Percentiles rank a stretch among this genome's conserved stretches.
phyloP scores from a whole-genome alignment of 306 rosid genomes.

The Dalbergia cochinchinensis region DNA sequence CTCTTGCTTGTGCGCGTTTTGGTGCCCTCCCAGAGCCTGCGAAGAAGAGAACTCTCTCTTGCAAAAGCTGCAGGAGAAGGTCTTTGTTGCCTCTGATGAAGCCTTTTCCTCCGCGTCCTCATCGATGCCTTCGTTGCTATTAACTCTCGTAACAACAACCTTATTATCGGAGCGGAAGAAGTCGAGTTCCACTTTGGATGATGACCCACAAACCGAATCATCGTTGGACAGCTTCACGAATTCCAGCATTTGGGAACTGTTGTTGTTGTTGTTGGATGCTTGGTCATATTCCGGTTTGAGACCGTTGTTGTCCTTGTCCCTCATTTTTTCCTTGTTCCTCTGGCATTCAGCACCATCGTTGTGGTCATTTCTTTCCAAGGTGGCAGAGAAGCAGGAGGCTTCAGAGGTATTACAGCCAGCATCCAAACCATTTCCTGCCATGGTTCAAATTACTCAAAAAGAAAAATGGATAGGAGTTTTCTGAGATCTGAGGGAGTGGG shows the following conservation, averaged over 20 bases:
- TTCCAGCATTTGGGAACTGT: constrained; percentile 42
- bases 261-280: constrained; percentile 13
- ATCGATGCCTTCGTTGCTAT: no score
- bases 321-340: no score
- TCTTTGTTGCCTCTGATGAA: constrained; percentile 31
- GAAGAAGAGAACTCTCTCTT: constrained; percentile 67
- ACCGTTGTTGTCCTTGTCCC: background rate
- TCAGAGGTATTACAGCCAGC: constrained; percentile 29
- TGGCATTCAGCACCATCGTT: no score
- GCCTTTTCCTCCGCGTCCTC: background rate
- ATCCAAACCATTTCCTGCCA: background rate
- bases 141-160: no score
- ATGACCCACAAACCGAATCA: background rate
- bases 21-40: constrained; percentile 83
- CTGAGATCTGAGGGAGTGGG: constrained; percentile 16
- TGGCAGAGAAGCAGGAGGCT: constrained; percentile 59
- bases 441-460: background rate
- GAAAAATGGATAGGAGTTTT: no score
- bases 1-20: constrained; percentile 81
- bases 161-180: background rate
- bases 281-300: constrained; percentile 6
- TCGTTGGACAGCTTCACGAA: constrained; percentile 51
- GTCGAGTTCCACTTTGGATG: constrained; percentile 5
- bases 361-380: constrained; percentile 37
- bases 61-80: constrained; percentile 68